These are phyloP conservation scores for Fagus crenata DNA, from an alignment of 306 rosid genomes.

Conservation along the genomic window DNA sequence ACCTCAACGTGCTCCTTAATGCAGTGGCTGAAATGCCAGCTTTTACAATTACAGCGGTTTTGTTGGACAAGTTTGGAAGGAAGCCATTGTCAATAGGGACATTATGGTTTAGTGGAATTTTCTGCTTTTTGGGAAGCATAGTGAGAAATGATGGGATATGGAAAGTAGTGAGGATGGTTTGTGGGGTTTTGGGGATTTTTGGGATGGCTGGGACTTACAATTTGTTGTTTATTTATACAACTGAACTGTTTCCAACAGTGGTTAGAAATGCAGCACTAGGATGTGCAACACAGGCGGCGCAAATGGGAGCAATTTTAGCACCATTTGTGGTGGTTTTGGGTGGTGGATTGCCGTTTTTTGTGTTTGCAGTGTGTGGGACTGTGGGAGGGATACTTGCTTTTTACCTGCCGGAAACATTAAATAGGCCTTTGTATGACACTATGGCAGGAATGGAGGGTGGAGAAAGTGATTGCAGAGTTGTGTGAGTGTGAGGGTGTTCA, in stretches of 20 bases:
- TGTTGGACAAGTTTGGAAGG: conserved; percentile 61
- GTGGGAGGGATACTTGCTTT: conserved; percentile 65
- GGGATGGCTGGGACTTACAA: conserved; percentile 95
- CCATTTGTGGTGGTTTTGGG: conserved; percentile 91
- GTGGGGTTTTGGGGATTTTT: conserved; percentile 78
- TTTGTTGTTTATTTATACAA: conserved; percentile 66
- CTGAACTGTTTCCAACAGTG: conserved; percentile 88
- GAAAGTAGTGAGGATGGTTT: conserved; percentile 57
- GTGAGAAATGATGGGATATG: conserved; percentile 41
- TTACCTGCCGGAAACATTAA: conserved; percentile 79
- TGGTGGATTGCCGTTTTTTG: conserved; percentile 60
- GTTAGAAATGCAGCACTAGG: conserved; percentile 87
- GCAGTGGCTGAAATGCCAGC: conserved; percentile 94
- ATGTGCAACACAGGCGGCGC: conserved; percentile 64
- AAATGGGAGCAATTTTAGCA: conserved; percentile 84
- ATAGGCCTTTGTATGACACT: conserved; percentile 79
- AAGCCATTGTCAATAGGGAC: conserved; percentile 69
- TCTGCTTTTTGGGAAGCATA: conserved; percentile 59
- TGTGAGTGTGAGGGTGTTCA: conserved; percentile 6
- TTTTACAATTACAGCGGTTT: conserved; percentile 58
- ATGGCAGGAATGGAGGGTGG: conserved; percentile 60
- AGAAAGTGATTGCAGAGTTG: conserved; percentile 16
- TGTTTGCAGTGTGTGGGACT: conserved; percentile 67
- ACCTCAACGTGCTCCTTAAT: conserved; percentile 64
- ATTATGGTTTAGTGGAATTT: conserved; percentile 79